Percentiles rank a stretch among this genome's conserved stretches.
These are phyloP conservation scores for Hericium coralloides DNA, from an alignment of 768 basidiomycete genomes.

Conservation along the genomic window DNA sequence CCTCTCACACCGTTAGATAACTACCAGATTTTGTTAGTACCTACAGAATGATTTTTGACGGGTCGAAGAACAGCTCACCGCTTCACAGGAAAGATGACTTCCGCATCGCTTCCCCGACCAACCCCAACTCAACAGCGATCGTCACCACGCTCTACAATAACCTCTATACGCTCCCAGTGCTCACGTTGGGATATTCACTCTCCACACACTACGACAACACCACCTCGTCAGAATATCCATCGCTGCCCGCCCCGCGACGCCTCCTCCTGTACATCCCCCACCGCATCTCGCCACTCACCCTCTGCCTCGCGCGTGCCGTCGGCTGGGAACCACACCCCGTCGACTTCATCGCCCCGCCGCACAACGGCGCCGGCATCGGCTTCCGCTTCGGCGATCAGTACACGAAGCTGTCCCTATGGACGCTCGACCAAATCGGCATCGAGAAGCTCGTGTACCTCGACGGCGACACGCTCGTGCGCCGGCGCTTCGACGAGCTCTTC, in stretches of 20 bases:
- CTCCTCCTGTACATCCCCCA: constrained; percentile 25
- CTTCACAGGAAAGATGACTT: background rate
- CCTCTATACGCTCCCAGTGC: constrained; percentile 21
- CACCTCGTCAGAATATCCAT: background rate
- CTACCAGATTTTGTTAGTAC: background rate
- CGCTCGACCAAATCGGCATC: constrained; percentile 21
- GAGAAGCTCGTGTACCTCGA: constrained; percentile 25
- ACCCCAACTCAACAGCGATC: constrained; percentile 13
- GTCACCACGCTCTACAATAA: constrained; percentile 26
- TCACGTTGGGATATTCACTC: constrained; percentile 24
- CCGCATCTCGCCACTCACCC: constrained; percentile 20
- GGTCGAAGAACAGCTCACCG: background rate
- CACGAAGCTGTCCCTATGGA: constrained; percentile 29
- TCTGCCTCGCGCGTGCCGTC: constrained; percentile 21
- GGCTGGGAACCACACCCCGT: constrained; percentile 24
- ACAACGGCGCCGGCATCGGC: constrained; percentile 20
- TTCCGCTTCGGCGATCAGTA: constrained; percentile 26
- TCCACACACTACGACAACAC: constrained; percentile 15
- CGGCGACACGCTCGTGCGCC: constrained; percentile 25
- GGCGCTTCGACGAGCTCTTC: constrained; percentile 27
- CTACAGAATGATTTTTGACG: background rate
- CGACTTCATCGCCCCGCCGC: constrained; percentile 24
- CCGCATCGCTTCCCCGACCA: background rate
- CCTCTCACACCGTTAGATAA: constrained; percentile 1
- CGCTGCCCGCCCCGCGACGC: constrained; percentile 17